A percentile compares a stretch with the other conserved stretches of the same genome.
These are phyloP conservation scores for Yamadazyma dendronema DNA, from an alignment of 1,139 yeast species.

Conservation along the genomic window DNA sequence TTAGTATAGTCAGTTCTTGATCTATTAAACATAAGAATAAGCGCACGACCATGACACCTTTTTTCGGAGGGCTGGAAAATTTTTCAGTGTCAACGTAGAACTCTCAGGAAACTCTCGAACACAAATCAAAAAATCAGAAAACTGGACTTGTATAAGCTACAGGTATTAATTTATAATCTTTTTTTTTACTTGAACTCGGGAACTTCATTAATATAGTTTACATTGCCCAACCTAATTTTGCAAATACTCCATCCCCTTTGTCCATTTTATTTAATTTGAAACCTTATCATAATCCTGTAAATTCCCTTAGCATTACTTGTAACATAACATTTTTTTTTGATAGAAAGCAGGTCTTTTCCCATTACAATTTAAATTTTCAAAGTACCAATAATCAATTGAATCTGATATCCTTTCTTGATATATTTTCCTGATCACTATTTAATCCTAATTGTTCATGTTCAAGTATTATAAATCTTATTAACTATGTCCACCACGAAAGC, in stretches of 20 bases:
- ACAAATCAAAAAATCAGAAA: neutral
- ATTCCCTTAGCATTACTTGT: neutral
- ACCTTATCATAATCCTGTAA: neutral
- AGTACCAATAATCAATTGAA: neutral
- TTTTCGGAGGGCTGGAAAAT: conserved; percentile 6
- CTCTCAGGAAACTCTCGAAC: conserved; percentile 2
- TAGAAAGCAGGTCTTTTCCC: conserved; percentile 1
- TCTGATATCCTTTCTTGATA: neutral
- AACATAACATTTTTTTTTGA: neutral
- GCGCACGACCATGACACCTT: conserved; percentile 9
- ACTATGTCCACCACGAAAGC: conserved; percentile 15
- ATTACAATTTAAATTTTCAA: neutral
- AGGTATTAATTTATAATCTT: too few relatives aligned
- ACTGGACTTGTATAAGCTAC: neutral
- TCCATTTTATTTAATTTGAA: too few relatives aligned
- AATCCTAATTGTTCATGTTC: conserved; percentile 4
- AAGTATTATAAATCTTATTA: conserved; percentile 2
- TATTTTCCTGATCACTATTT: too few relatives aligned
- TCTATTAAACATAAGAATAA: neutral
- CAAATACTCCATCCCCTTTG: too few relatives aligned
- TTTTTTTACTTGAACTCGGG: too few relatives aligned
- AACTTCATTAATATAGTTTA: too few relatives aligned
- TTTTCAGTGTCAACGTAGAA: conserved; percentile 6
- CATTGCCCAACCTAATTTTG: too few relatives aligned
- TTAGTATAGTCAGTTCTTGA: neutral